Evolutionary conservation across 2,329 filamentous ascomycete genomes (phyloP), one percentile per base, ranked within the genome.

Genomic region (Pyricularia grisea): DNA sequence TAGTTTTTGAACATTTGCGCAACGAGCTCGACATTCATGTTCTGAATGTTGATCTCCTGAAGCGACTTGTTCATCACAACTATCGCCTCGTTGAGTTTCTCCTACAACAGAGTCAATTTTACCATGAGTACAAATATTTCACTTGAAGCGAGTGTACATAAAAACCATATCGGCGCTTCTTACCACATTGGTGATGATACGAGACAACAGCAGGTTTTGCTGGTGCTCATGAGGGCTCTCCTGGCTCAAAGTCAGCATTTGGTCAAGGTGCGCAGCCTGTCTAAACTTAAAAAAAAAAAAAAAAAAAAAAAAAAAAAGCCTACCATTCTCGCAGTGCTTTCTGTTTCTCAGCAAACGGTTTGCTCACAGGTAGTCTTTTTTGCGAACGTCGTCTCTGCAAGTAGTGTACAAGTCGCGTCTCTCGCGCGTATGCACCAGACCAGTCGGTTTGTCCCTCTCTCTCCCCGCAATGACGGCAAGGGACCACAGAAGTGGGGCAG

Each of bases 1-100:
- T 99, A 99, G 81, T 98, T 99, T 83, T 98, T 97, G 84, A 98
- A 99, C 95, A 99, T 99, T 77, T 98, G 94, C 0, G 94, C 94
- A 5, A 98, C 95, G 2, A 98, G 86, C 81, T 98, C 95, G 50
- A 97, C 93, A 77, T 99, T 97, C 93, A 98, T 97, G 79, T 98
- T 99, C 76, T 97, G 92, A 69, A 97, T 90, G 76, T 98, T 98
- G 84, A 98, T 97, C 73, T 98, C 94, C 92, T 97, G 92, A 1
- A 99, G 88, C 67, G 88, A 92, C 79, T 93, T 97, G 80, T 98
- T 99, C 85, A 98, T 87, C 67, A 94, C 89, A 81, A 95, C 88
- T 68, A 98, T 87, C 1, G 95, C 91, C 80, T 98, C 95, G 74
- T 99, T 99, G 63, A 99, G 86, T 80, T 99, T 99, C 81, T 98